Percentiles rank a stretch among this genome's conserved stretches.
These are phyloP conservation scores for Podospora pseudocomata DNA, from an alignment of 495 filamentous ascomycete genomes.

Conservation along the genomic window DNA sequence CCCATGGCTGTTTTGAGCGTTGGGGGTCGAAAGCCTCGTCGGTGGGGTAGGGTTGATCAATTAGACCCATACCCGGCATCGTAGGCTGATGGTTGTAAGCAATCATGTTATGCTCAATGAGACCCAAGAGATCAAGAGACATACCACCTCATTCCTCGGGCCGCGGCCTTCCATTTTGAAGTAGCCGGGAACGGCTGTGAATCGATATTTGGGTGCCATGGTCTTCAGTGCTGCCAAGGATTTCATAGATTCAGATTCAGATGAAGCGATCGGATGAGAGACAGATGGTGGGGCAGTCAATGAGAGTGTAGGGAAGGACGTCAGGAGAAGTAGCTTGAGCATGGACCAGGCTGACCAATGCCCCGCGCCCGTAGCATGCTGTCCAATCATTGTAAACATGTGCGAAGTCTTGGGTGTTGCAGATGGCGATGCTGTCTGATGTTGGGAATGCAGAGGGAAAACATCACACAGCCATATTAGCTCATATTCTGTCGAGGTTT, in stretches of 20 bases:
- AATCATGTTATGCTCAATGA: neutral
- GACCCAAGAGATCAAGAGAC: neutral
- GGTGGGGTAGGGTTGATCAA: conserved; percentile 29
- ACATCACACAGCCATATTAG: too few species aligned
- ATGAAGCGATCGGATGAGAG: neutral
- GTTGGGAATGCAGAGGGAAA: too few species aligned
- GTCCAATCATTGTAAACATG: neutral
- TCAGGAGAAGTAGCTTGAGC: neutral
- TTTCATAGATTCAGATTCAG: neutral
- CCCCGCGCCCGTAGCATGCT: neutral
- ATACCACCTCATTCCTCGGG: neutral
- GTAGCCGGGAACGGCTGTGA: conserved; percentile 3
- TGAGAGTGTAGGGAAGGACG: neutral
- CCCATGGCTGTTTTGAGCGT: conserved; percentile 27
- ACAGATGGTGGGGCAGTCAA: neutral
- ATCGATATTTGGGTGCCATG: neutral
- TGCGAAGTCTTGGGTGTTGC: neutral
- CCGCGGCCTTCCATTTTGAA: neutral
- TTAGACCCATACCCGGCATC: conserved; percentile 30
- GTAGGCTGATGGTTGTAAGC: conserved; percentile 18
- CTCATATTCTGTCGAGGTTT: too few species aligned
- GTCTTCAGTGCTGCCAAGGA: neutral
- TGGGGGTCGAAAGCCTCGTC: conserved; percentile 24
- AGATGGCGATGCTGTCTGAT: too few species aligned
- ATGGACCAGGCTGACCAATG: neutral